phyloP scores from a whole-genome alignment of 2,329 filamentous ascomycete species.

The Penicillium polonicum region DNA sequence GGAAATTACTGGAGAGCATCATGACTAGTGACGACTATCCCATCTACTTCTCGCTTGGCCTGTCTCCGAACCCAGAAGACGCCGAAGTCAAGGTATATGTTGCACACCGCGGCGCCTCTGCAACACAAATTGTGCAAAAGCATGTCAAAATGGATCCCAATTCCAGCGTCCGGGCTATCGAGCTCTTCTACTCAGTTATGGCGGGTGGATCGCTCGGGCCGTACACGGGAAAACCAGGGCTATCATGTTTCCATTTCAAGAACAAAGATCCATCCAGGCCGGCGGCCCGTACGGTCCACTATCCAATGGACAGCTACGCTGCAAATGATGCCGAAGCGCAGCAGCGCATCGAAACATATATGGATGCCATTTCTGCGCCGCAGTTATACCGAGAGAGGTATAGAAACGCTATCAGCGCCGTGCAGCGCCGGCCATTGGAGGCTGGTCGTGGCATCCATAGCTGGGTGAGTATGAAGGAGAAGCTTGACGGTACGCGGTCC shows the following conservation, averaged over 20 bases:
- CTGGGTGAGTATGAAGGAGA: not conserved
- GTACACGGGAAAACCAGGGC: not conserved
- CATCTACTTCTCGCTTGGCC: not conserved
- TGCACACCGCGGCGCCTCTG: not conserved
- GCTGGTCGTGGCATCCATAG: not conserved
- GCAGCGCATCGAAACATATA: not conserved
- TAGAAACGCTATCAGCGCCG: not conserved
- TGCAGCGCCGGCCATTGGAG: not conserved
- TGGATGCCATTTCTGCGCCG: not conserved
- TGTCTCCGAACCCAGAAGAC: not conserved
- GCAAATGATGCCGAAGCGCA: not conserved
- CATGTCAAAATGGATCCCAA: not conserved
- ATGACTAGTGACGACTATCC: not conserved
- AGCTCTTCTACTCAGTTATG: not conserved
- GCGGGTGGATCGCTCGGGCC: not conserved
- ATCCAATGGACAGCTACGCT: not conserved
- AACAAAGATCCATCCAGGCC: not conserved
- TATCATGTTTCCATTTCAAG: not conserved
- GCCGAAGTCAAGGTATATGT: not conserved
- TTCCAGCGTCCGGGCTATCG: not conserved
- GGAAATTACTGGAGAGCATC: not conserved
- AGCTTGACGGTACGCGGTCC: not conserved
- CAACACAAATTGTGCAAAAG: not conserved
- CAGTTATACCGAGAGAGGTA: not conserved
- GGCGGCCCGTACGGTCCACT: not conserved